Conservation (phyloP, 2,329 filamentous ascomycete genomes). For the Stachybotrys elegans region DNA sequence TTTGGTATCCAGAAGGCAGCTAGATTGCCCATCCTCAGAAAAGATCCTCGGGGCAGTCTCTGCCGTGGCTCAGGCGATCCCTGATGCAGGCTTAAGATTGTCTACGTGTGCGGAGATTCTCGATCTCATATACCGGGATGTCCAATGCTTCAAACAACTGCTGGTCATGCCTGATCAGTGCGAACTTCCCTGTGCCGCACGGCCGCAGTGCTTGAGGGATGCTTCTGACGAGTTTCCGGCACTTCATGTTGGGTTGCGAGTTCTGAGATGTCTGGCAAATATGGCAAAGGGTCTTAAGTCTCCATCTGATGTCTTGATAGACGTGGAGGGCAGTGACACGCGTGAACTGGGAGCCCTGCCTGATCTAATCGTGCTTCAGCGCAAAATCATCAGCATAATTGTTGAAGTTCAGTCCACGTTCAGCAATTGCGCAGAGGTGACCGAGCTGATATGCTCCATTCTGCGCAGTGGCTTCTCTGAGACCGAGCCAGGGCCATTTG, state of each 20-base stretch:
- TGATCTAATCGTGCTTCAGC: constrained; percentile 32
- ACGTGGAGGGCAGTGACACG: constrained; percentile 49
- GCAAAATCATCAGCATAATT: constrained; percentile 41
- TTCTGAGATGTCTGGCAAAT: constrained; percentile 62
- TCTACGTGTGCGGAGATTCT: constrained; percentile 54
- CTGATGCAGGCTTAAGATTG: constrained; percentile 50
- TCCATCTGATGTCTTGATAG: constrained; percentile 60
- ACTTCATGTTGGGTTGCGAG: constrained; percentile 45
- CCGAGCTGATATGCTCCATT: constrained; percentile 67
- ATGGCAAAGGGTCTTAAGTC: constrained; percentile 70
- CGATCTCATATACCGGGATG: constrained; percentile 56
- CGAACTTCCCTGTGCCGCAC: constrained; percentile 16
- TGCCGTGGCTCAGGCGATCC: constrained; percentile 68
- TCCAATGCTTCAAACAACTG: constrained; percentile 16
- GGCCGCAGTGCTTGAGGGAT: constrained; percentile 19
- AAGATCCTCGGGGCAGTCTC: constrained; percentile 70
- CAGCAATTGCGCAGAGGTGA: constrained; percentile 57
- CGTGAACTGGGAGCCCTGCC: constrained; percentile 6
- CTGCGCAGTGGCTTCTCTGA: constrained; percentile 73
- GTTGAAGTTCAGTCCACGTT: constrained; percentile 47
- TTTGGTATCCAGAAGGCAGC: constrained; percentile 46
- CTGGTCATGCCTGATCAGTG: constrained; percentile 6
- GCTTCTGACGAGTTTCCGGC: constrained; percentile 35
- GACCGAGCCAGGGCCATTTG: constrained; percentile 68
- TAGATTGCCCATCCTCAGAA: constrained; percentile 68